Evolutionary conservation across 2,329 filamentous ascomycete genomes (phyloP).

Genomic region (Verticillium nubilum): DNA sequence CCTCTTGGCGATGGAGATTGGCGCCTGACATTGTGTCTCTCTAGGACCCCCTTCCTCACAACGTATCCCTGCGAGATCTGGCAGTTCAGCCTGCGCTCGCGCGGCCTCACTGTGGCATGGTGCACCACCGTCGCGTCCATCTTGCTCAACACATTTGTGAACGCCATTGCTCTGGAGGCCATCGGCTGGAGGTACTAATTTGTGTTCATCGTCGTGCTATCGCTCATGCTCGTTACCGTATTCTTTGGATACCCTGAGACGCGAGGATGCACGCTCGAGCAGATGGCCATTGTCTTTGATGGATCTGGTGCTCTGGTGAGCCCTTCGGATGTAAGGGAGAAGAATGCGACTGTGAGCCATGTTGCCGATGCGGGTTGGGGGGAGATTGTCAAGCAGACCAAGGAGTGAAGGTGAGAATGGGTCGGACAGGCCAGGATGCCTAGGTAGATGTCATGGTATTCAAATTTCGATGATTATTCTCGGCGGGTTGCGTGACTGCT

Average conservation of each 20-base stretch:
- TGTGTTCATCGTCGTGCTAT: slow-evolving; percentile 50
- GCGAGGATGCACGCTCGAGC: slow-evolving; percentile 58
- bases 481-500: not conserved
- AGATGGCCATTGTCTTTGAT: slow-evolving; percentile 62
- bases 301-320: slow-evolving; percentile 48
- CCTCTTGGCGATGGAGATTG: not conserved
- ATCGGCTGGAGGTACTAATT: slow-evolving; percentile 48
- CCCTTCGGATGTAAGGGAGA: slow-evolving; percentile 40
- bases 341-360: slow-evolving; percentile 20
- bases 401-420: not conserved
- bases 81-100: slow-evolving; percentile 42
- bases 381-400: not conserved
- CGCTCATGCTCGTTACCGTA: slow-evolving; percentile 47
- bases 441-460: not conserved
- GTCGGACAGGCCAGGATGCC: no score
- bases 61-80: slow-evolving; percentile 47
- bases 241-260: slow-evolving; percentile 57
- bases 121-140: slow-evolving; percentile 48
- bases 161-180: slow-evolving; percentile 46
- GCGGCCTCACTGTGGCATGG: slow-evolving; percentile 53
- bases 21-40: not conserved
- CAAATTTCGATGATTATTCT: not conserved
- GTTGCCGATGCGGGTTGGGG: not conserved
- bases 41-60: slow-evolving; percentile 42
- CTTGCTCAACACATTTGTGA: slow-evolving; percentile 48